Evolutionary conservation across 495 filamentous ascomycete genomes (phyloP), one percentile per base, ranked within the genome.

Genomic region (Cercophora newfieldiana): DNA sequence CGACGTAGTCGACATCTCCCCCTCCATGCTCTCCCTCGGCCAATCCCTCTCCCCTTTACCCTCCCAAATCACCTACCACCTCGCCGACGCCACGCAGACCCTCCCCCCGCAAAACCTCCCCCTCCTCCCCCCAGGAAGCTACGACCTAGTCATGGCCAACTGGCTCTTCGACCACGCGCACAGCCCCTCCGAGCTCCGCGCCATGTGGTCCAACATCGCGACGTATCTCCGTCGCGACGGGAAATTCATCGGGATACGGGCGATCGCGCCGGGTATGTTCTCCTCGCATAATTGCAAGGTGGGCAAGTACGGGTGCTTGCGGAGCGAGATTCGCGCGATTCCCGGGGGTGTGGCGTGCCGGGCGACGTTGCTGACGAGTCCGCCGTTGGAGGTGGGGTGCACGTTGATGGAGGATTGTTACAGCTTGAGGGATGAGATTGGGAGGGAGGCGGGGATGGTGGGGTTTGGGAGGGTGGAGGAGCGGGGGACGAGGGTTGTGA

Each of bases 101-200:
- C 0, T 59, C n/a, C 12, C 1, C 5, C 19, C 19, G 18, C 57
- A 59, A 21, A 26, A 21, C 7, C n/a, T n/a, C 16, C 2, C 1
- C 26, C 33, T n/a, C 0, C 57, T 59, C 12, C 57, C 26, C n/a
- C 57, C 57, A 1, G 57, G 57, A 1, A 16, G 31, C 18, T 72
- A 72, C 67, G 73, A 75, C 37, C 33, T 73, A 6, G 69, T 73
- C 29, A 65, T 65, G 63, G 63, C 63, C 7, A 65, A 65, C 44
- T 65, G 63, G 63, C 18, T 65, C 6, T 65, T 75, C 48, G 69
- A 71, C 47, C 69, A 71, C 28, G 71, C 59, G 16, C 57, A 59
- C 8, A 67, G 51, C 47, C 24, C 67, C n/a, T 37, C 14, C 10
- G 65, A 59, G 8, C 61, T 73, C 7, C 66, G 67, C 30, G 71